Conservation (phyloP, 208 protist genomes). For the Leishmania braziliensis region DNA sequence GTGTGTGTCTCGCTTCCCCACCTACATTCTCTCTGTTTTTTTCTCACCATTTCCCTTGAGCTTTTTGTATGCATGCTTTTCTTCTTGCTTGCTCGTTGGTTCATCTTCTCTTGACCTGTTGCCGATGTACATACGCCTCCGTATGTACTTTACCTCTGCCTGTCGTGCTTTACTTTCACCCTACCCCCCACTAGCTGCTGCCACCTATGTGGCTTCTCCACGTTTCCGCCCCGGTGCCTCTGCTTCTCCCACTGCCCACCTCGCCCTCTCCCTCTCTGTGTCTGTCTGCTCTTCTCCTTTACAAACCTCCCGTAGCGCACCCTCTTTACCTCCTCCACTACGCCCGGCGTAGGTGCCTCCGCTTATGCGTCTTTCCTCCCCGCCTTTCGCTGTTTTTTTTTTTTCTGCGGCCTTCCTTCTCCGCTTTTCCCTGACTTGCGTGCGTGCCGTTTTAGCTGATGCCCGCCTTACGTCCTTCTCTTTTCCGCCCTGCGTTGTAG, state of each 20-base stretch:
- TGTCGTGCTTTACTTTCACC: not conserved
- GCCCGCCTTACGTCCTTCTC: too few relatives aligned
- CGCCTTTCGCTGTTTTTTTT: constrained; percentile 1
- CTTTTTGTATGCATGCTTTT: not conserved
- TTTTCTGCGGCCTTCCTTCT: too few relatives aligned
- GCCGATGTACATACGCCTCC: not conserved
- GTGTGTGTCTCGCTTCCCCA: not conserved
- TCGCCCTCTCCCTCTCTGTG: not conserved
- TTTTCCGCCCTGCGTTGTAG: too few relatives aligned
- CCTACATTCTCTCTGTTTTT: constrained; percentile 9
- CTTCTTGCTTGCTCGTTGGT: not conserved
- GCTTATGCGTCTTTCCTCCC: not conserved
- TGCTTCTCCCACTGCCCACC: not conserved
- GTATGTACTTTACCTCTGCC: not conserved
- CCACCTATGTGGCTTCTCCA: too few relatives aligned
- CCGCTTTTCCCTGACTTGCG: too few relatives aligned
- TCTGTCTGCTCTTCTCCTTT: not conserved
- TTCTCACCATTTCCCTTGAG: not conserved
- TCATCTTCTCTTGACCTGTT: constrained; percentile 3
- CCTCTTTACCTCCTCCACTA: too few relatives aligned
- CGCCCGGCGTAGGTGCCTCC: too few relatives aligned
- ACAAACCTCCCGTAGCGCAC: too few relatives aligned
- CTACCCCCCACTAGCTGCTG: not conserved
- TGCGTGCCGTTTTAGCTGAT: too few relatives aligned
- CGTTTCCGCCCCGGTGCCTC: too few relatives aligned